phyloP scores from a whole-genome alignment of 495 filamentous ascomycete species.

The Saxophila tyrrhenica region DNA sequence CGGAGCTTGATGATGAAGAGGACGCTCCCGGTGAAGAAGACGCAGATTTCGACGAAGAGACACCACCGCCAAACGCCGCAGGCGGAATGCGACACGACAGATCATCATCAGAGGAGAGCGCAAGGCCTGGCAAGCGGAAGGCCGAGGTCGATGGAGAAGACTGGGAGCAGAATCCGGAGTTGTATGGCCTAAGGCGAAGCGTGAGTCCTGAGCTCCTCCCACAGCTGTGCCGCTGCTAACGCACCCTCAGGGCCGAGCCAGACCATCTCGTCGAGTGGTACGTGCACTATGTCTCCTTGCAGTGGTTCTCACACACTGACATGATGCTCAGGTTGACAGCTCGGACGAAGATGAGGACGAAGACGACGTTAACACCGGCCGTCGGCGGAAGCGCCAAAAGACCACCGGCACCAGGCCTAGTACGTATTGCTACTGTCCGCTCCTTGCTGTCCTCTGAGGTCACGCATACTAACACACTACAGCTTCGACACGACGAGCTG shows the following conservation, averaged over 20 bases:
- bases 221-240: conserved; percentile 25
- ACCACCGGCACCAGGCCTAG: conserved; percentile 26
- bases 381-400: conserved; percentile 35
- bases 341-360: conserved; percentile 63
- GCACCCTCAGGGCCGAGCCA: conserved; percentile 40
- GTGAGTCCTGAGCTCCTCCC: conserved; percentile 40
- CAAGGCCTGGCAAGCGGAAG: conserved; percentile 65
- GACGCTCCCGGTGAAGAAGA: conserved; percentile 62
- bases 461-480: conserved; percentile 15
- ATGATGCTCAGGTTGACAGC: conserved; percentile 47
- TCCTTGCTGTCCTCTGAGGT: background rate
- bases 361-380: conserved; percentile 42
- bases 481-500: conserved; percentile 55
- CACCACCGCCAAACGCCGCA: conserved; percentile 31
- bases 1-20: conserved; percentile 43
- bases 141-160: conserved; percentile 43
- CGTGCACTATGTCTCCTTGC: conserved; percentile 5
- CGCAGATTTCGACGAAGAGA: conserved; percentile 64
- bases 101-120: conserved; percentile 55
- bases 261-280: conserved; percentile 41
- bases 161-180: conserved; percentile 82
- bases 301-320: background rate
- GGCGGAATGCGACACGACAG: conserved; percentile 25
- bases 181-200: conserved; percentile 88
- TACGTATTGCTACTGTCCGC: conserved; percentile 16